Conservation (phyloP, 768 basidiomycete species). For the Mycena albidolilacea region DNA sequence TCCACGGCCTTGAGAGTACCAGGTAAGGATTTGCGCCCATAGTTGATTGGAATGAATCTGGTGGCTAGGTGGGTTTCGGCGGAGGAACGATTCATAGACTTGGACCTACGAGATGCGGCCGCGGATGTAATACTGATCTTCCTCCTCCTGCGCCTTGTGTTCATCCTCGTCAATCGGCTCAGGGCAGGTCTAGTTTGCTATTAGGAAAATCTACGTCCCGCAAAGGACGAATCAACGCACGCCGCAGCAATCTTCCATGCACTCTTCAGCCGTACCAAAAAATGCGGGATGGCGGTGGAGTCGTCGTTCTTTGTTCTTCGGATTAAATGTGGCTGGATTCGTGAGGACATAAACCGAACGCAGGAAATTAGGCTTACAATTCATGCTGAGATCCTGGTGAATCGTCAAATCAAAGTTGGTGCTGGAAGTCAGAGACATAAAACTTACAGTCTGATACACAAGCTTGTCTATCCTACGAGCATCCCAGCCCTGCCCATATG, state of each 20-base stretch:
- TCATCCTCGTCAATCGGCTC: constrained; percentile 70
- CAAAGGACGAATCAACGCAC: constrained; percentile 42
- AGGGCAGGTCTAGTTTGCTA: constrained; percentile 43
- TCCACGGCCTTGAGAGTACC: constrained; percentile 76
- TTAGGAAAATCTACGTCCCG: not conserved
- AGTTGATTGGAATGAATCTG: constrained; percentile 73
- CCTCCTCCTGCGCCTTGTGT: constrained; percentile 61
- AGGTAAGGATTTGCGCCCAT: constrained; percentile 55
- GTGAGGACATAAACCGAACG: not conserved
- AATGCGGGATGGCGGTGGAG: constrained; percentile 76
- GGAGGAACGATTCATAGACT: not conserved
- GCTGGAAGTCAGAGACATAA: not conserved
- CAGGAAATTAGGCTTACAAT: constrained; percentile 53
- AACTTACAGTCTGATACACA: constrained; percentile 67
- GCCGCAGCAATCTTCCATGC: constrained; percentile 74
- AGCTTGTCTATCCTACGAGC: constrained; percentile 68
- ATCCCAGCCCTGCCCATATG: constrained; percentile 64
- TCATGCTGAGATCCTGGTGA: constrained; percentile 69
- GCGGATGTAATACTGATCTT: constrained; percentile 67
- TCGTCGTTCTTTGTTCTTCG: constrained; percentile 70
- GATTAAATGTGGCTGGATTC: constrained; percentile 70
- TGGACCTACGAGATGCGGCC: constrained; percentile 63
- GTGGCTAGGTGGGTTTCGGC: not conserved
- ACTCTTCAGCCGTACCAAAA: constrained; percentile 70
- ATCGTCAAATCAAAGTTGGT: constrained; percentile 4